Conservation (phyloP, 805 yeast genomes). For the Wickerhamomyces rabaulensis region DNA sequence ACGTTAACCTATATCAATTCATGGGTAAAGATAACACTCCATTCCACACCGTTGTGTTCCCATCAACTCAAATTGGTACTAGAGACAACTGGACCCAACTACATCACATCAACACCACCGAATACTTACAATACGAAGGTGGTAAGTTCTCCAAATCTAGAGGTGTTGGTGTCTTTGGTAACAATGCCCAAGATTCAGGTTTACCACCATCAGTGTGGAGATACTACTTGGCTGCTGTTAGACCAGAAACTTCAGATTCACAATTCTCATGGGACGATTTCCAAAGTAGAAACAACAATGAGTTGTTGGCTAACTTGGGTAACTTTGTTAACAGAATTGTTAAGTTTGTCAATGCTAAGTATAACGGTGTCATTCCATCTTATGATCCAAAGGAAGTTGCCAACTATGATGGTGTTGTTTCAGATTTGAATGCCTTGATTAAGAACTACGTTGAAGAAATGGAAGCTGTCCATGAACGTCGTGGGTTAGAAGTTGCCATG, state of each 20-base stretch:
- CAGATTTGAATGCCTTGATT: constrained; percentile 61
- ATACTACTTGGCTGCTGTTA: constrained; percentile 83
- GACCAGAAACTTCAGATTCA: constrained; percentile 95
- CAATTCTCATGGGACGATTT: constrained; percentile 98
- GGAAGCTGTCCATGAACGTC: constrained; percentile 78
- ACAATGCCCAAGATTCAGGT: constrained; percentile 92
- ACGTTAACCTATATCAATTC: constrained; percentile 87
- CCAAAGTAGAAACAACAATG: constrained; percentile 89
- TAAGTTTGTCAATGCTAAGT: constrained; percentile 85
- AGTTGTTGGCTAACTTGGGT: constrained; percentile 92
- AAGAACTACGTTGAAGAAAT: constrained; percentile 58
- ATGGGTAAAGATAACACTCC: constrained; percentile 99
- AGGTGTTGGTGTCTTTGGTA: constrained; percentile 97
- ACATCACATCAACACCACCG: constrained; percentile 90
- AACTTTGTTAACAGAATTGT: constrained; percentile 92
- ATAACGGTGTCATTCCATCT: constrained; percentile 82
- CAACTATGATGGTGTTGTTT: constrained; percentile 38
- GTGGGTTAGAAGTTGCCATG: constrained; percentile 91
- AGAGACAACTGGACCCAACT: constrained; percentile 84
- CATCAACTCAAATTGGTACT: constrained; percentile 88
- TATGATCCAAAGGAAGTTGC: constrained; percentile 46
- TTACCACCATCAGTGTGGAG: constrained; percentile 94
- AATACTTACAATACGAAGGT: constrained; percentile 94
- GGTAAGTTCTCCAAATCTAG: constrained; percentile 98
- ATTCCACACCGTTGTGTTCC: constrained; percentile 98